A percentile compares a stretch with the other conserved stretches of the same genome.
Conservation (phyloP, 768 basidiomycete genomes). For the Mycena filopes region DNA sequence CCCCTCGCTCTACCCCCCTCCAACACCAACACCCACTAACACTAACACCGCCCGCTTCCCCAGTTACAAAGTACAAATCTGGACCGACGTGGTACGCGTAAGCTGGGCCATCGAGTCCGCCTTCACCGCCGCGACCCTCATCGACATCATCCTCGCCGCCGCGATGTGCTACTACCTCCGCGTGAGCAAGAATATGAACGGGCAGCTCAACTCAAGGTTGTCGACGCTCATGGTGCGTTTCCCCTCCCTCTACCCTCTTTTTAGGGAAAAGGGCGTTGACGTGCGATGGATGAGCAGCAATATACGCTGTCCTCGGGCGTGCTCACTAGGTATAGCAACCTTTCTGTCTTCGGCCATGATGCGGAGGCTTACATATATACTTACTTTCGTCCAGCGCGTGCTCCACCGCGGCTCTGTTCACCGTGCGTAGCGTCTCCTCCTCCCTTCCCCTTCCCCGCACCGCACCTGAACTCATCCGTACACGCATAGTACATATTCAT, state of each 20-base stretch:
- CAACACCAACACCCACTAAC: no score
- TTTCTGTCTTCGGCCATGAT: no score
- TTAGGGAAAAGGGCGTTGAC: background rate
- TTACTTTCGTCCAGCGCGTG: conserved; percentile 47
- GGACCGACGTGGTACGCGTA: conserved; percentile 42
- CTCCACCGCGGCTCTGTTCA: conserved; percentile 55
- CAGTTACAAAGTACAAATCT: conserved; percentile 47
- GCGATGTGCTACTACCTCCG: conserved; percentile 48
- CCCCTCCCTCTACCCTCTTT: background rate
- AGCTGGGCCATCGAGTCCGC: conserved; percentile 55
- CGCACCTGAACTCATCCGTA: no score
- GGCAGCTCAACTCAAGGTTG: conserved; percentile 43
- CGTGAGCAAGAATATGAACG: conserved; percentile 43
- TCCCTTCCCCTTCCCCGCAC: no score
- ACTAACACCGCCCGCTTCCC: background rate
- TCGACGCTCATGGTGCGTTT: conserved; percentile 44
- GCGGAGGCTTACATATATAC: no score
- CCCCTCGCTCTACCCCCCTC: no score
- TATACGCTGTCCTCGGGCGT: conserved; percentile 49
- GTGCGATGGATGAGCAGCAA: conserved; percentile 36
- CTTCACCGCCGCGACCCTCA: conserved; percentile 53
- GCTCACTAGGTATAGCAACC: conserved; percentile 48
- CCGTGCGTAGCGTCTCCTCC: no score
- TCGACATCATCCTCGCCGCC: conserved; percentile 54
- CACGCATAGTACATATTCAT: conserved; percentile 52